A percentile compares a stretch with the other conserved stretches of the same genome.
phyloP scores from a whole-genome alignment of 768 basidiomycete species.

The Lactarius evosmus region DNA sequence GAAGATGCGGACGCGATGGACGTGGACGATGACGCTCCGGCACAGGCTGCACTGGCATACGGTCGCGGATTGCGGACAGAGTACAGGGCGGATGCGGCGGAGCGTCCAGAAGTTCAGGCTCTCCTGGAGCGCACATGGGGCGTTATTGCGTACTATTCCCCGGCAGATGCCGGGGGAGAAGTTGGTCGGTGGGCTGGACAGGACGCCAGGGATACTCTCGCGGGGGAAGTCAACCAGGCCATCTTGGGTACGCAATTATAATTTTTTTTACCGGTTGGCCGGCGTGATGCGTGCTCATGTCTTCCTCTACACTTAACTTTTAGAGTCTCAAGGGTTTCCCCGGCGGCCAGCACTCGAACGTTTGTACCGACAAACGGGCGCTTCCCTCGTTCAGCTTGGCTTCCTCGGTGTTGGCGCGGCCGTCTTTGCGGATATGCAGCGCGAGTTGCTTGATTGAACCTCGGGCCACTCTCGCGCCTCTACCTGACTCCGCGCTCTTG shows the following conservation, averaged over 20 bases:
- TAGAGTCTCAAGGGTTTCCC: constrained; percentile 78
- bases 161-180: constrained; percentile 60
- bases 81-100: constrained; percentile 53
- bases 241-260: constrained; percentile 61
- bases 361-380: constrained; percentile 70
- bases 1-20: constrained; percentile 42
- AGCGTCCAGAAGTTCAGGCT: constrained; percentile 58
- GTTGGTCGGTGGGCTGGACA: constrained; percentile 67
- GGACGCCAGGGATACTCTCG: constrained; percentile 59
- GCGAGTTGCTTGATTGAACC: constrained; percentile 58
- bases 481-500: neutral
- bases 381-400: constrained; percentile 68
- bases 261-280: neutral
- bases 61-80: constrained; percentile 68
- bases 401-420: constrained; percentile 70
- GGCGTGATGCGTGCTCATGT: neutral
- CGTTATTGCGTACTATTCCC: constrained; percentile 78
- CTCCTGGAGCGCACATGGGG: constrained; percentile 74
- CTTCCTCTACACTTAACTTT: neutral
- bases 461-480: neutral
- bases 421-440: constrained; percentile 76
- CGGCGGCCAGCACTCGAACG: constrained; percentile 68
- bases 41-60: constrained; percentile 60
- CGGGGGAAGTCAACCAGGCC: constrained; percentile 75
- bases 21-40: constrained; percentile 49